Evolutionary conservation across 495 filamentous ascomycete species (phyloP).

Genomic region (Monascus purpureus): DNA sequence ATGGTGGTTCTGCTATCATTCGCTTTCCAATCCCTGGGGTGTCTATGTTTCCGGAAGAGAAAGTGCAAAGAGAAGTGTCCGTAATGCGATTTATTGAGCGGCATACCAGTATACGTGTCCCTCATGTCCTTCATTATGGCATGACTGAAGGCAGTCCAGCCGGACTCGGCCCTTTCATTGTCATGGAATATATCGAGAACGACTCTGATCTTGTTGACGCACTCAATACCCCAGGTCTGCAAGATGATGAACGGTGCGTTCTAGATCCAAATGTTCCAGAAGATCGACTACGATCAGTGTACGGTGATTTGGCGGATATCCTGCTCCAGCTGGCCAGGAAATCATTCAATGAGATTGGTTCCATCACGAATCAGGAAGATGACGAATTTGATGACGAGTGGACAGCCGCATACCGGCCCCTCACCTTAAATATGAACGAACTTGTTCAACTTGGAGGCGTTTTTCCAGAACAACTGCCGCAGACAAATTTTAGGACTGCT

Average conservation of each 20-base stretch:
- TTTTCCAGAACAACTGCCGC: constrained; percentile 2
- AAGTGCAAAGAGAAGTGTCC: constrained; percentile 21
- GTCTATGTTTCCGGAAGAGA: constrained; percentile 19
- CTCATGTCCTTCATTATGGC: constrained; percentile 21
- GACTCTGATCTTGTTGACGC: constrained; percentile 13
- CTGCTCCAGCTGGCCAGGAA: constrained; percentile 18
- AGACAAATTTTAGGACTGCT: constrained; percentile 7
- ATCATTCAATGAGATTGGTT: constrained; percentile 17
- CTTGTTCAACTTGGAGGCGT: constrained; percentile 8
- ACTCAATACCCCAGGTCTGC: constrained; percentile 10
- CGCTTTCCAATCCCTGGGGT: constrained; percentile 1
- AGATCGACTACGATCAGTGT: constrained; percentile 13
- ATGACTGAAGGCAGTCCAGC: constrained; percentile 10
- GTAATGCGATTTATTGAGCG: constrained; percentile 23
- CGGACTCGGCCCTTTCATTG: constrained; percentile 28
- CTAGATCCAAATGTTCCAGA: constrained; percentile 14
- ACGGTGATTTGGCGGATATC: constrained; percentile 17
- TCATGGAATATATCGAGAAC: constrained; percentile 28
- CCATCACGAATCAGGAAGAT: constrained; percentile 3
- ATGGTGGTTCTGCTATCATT: constrained; percentile 2
- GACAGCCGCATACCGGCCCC: constrained; percentile 7
- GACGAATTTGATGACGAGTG: constrained; percentile 7
- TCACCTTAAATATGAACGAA: constrained; percentile 19
- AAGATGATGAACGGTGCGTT: constrained; percentile 6
- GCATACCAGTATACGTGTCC: constrained; percentile 25